Base-by-base conservation (phyloP, 352 stramenopile species). In the Pythium myriotylum region DNA sequence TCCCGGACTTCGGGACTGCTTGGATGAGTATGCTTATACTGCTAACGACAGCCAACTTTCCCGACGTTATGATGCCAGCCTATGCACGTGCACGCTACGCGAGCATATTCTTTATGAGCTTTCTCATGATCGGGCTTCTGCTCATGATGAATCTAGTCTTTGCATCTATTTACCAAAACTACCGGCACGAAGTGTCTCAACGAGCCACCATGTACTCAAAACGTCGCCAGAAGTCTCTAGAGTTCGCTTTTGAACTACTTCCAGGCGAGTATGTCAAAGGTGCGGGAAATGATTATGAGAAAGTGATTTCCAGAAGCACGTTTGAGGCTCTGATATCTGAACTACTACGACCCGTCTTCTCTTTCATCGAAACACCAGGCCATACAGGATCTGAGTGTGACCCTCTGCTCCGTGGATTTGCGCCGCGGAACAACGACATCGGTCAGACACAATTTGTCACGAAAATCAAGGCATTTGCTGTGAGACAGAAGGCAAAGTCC, bases 61-160 rank as follows among this genome's bases (percentile, higher is more conserved):
- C 86, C 1, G 84, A 95, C 64, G 67, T 95, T 14, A 89, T 91
- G 80, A 85, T 92, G 67, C 78, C 81, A 6, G 74, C 79, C 2
- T 95, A 91, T 64, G 73, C 67, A 2, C 52, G 71, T 22, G 51
- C 68, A 9, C 69, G 84, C 12, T 64, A 64, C 10, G 68, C 68
- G 2, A 80, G 73, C 47, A 49, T 91, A 20, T 87, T 91, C 66
- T 93, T 94, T 48, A 72, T 89, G 32, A 78, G 71, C 19, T 89
- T 87, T 54, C 68, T 94, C 40, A 68, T 81, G 35, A 74, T 94
- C 26, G 78, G 76, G 4, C 70, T 91, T 26, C 70, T 92, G n/a
- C 76, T 94, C 23, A 70, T 94, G 61, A 88, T 91, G 76, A 94
- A 93, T 50, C 67, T 92, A 14, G 77, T 92, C 8, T 86, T 92